Conservation (phyloP, 257 asterid genomes). For the Osmanthus fragrans region DNA sequence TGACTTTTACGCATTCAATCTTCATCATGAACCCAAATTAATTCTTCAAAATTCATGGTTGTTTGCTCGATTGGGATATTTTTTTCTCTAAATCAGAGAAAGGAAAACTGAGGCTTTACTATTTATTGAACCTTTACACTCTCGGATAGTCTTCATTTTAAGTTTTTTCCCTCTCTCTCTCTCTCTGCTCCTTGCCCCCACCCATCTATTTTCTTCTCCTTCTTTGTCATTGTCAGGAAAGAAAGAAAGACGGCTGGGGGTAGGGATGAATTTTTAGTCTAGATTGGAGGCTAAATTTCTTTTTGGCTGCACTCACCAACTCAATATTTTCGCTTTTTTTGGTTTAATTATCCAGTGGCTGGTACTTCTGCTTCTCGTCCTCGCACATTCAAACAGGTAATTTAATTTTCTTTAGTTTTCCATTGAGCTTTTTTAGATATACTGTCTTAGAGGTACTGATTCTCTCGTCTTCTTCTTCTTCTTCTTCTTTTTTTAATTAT, state of each 20-base stretch:
- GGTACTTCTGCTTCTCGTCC: slow-evolving; percentile 87
- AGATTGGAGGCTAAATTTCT: not conserved
- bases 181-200: not conserved
- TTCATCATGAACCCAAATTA: slow-evolving; percentile 6
- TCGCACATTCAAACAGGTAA: slow-evolving; percentile 77
- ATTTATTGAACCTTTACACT: not conserved
- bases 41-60: not conserved
- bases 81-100: not conserved
- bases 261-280: slow-evolving; percentile 4
- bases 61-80: not conserved
- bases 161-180: not conserved
- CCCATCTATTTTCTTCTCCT: not conserved
- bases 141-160: not conserved
- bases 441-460: not conserved
- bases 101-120: not conserved
- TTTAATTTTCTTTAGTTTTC: not conserved
- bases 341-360: slow-evolving; percentile 54
- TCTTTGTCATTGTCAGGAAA: not conserved
- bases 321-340: not conserved
- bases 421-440: not conserved
- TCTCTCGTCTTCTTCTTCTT: not conserved
- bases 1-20: not conserved
- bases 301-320: not conserved
- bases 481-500: too few species aligned
- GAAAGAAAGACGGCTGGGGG: not conserved